Evolutionary conservation across 2,329 filamentous ascomycete species (phyloP).

Genomic region (Beauveria sp.): DNA sequence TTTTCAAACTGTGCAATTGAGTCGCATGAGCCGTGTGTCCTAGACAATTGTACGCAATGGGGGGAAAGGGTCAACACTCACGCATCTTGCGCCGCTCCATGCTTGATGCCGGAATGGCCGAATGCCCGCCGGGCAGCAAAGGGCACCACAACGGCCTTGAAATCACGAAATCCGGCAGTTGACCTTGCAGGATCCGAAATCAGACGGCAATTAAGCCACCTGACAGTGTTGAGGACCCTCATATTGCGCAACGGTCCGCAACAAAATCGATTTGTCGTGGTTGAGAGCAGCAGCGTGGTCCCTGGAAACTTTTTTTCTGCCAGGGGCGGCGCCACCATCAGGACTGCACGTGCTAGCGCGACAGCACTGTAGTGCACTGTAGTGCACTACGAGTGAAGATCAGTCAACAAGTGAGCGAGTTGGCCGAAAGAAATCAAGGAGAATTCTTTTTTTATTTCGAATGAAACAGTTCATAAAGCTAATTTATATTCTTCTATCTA

Average conservation of each 20-base stretch:
- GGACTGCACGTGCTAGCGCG: constrained; percentile 2
- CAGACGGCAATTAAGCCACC: constrained; percentile 35
- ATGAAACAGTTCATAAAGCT: neutral
- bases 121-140: constrained; percentile 23
- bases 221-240: constrained; percentile 31
- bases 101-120: constrained; percentile 23
- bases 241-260: constrained; percentile 20
- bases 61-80: constrained; percentile 17
- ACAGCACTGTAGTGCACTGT: neutral
- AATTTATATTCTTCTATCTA: neutral
- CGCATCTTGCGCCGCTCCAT: constrained; percentile 34
- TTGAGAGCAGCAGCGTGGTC: neutral
- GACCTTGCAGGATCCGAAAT: constrained; percentile 22
- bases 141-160: constrained; percentile 19
- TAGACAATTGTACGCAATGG: neutral
- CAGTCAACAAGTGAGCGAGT: neutral
- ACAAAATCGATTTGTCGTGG: constrained; percentile 1
- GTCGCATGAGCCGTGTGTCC: neutral
- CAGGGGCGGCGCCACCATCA: neutral
- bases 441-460: neutral
- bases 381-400: neutral
- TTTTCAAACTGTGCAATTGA: constrained; percentile 31
- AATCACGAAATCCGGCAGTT: constrained; percentile 20
- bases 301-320: constrained; percentile 12
- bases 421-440: neutral